Conservation (phyloP, 805 yeast genomes). For the Pichia exigua region DNA sequence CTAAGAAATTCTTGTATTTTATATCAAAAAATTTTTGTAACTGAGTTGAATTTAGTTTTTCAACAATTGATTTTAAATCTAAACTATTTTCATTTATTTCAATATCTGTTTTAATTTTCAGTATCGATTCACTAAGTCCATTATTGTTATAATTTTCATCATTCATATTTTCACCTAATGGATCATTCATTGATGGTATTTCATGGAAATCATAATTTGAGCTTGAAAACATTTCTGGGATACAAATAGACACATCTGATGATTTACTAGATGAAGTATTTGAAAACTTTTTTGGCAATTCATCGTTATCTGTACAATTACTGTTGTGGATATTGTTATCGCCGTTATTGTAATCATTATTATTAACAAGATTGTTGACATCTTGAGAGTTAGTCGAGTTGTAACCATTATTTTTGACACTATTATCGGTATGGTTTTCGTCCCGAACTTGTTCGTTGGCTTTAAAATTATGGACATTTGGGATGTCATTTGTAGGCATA, state of each 20-base stretch:
- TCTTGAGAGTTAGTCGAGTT: neutral
- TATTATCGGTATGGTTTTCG: no score
- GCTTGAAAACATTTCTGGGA: neutral
- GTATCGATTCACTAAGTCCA: neutral
- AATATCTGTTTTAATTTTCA: neutral
- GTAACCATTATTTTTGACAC: no score
- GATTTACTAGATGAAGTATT: neutral
- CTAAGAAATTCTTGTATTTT: neutral
- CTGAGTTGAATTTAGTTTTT: conserved; percentile 1
- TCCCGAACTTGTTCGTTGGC: no score
- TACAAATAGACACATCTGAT: neutral
- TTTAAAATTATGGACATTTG: neutral
- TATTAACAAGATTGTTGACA: neutral
- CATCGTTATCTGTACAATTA: neutral
- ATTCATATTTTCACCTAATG: neutral
- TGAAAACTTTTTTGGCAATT: neutral
- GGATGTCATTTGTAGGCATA: neutral
- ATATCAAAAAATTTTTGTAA: conserved; percentile 1
- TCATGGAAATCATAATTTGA: neutral
- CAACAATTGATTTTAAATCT: neutral
- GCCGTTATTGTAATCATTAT: neutral
- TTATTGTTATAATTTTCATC: neutral
- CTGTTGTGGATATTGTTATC: no score
- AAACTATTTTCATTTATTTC: neutral
- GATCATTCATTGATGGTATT: neutral